Evolutionary conservation across 768 basidiomycete species (phyloP).

Genomic region (Lactifluus subvellereus): DNA sequence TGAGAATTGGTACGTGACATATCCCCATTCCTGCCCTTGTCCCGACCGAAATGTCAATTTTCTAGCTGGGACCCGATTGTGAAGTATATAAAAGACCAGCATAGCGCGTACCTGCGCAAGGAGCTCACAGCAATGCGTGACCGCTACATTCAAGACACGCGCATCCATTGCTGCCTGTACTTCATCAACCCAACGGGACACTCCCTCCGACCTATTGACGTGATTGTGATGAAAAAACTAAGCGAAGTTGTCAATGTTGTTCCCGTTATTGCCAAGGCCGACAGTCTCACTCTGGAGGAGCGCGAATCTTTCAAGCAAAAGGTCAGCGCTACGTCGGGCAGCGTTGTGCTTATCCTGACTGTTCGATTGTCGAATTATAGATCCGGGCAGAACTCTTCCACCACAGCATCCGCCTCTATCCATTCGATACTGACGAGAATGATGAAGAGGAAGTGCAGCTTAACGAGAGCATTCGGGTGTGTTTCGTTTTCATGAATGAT

Average conservation of each 20-base stretch:
- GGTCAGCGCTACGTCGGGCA: constrained; percentile 38
- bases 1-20: constrained; percentile 76
- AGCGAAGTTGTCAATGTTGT: constrained; percentile 99
- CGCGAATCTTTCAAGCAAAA: constrained; percentile 88
- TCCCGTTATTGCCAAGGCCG: constrained; percentile 97
- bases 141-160: constrained; percentile 96
- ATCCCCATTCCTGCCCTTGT: not conserved
- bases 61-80: constrained; percentile 98
- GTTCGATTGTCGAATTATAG: constrained; percentile 35
- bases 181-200: constrained; percentile 99
- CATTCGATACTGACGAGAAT: constrained; percentile 93
- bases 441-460: constrained; percentile 89
- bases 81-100: constrained; percentile 99
- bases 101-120: constrained; percentile 97
- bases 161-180: constrained; percentile 97
- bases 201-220: constrained; percentile 90
- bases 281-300: constrained; percentile 91
- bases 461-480: constrained; percentile 84
- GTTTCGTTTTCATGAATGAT: constrained; percentile 29
- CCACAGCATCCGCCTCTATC: constrained; percentile 92
- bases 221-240: constrained; percentile 98
- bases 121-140: constrained; percentile 98
- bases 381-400: constrained; percentile 89
- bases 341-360: constrained; percentile 5
- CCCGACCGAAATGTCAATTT: not conserved